phyloP scores from a whole-genome alignment of 2,329 filamentous ascomycete species.

The Cryphonectria parasitica region DNA sequence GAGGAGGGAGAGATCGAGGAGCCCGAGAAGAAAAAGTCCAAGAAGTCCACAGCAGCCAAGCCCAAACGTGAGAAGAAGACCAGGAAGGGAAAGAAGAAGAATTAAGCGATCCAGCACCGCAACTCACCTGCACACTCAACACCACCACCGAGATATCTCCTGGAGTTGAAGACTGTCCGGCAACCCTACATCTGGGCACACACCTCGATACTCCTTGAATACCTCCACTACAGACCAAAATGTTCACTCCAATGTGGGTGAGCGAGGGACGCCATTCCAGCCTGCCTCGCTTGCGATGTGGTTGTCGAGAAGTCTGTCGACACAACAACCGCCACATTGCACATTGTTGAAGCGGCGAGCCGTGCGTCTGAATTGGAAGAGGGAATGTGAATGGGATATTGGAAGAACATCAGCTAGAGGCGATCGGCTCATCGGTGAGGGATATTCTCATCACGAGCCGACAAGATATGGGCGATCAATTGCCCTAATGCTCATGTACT shows the following conservation, averaged over 20 bases:
- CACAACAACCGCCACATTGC: neutral
- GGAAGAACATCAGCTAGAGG: neutral
- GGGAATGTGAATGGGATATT: neutral
- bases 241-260: neutral
- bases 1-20: constrained; percentile 32
- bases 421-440: neutral
- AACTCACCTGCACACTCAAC: too few relatives aligned
- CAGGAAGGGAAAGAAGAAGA: constrained; percentile 39
- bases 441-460: neutral
- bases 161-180: neutral
- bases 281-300: neutral
- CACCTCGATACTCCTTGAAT: neutral
- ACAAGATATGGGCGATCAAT: neutral
- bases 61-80: constrained; percentile 42
- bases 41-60: constrained; percentile 52
- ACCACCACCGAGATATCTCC: neutral
- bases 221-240: neutral
- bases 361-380: neutral
- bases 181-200: neutral
- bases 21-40: constrained; percentile 56
- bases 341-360: neutral
- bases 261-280: neutral
- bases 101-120: neutral
- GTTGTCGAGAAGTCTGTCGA: neutral
- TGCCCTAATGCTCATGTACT: neutral